A percentile compares a stretch with the other conserved stretches of the same genome.
These are phyloP conservation scores for Rhododendron griersonianum DNA, from an alignment of 148 eudicot species.

Conservation along the genomic window DNA sequence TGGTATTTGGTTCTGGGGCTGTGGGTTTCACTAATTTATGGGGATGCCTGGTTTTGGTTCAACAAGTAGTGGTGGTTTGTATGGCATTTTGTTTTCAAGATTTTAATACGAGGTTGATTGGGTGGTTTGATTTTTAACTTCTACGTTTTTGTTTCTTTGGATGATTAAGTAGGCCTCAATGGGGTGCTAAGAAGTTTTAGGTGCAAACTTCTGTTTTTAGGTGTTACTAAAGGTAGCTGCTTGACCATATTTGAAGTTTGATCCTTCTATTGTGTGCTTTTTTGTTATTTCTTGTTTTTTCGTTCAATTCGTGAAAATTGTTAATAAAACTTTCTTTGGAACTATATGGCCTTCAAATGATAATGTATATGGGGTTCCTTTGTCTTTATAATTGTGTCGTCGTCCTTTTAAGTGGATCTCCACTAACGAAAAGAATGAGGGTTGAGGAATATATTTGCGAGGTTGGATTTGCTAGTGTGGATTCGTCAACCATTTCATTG, in stretches of 20 bases:
- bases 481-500: background rate
- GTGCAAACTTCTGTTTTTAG: background rate
- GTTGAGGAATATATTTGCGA: conserved; percentile 1
- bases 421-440: background rate
- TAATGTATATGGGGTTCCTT: background rate
- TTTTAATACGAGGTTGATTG: background rate
- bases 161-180: conserved; percentile 5
- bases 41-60: conserved; percentile 1
- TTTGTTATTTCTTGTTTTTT: background rate
- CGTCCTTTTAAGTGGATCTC: background rate
- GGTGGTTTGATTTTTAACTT: background rate
- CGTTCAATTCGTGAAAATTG: background rate
- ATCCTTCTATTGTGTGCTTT: background rate
- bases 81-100: background rate
- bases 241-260: background rate
- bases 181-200: background rate
- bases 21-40: background rate
- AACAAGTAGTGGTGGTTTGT: too few relatives aligned
- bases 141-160: background rate
- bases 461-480: conserved; percentile 9
- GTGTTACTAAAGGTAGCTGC: background rate
- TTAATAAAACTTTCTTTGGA: background rate
- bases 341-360: background rate
- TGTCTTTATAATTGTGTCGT: background rate
- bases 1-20: conserved; percentile 2